Base-by-base conservation (phyloP, 345 rosid species). In the Passiflora organensis region DNA sequence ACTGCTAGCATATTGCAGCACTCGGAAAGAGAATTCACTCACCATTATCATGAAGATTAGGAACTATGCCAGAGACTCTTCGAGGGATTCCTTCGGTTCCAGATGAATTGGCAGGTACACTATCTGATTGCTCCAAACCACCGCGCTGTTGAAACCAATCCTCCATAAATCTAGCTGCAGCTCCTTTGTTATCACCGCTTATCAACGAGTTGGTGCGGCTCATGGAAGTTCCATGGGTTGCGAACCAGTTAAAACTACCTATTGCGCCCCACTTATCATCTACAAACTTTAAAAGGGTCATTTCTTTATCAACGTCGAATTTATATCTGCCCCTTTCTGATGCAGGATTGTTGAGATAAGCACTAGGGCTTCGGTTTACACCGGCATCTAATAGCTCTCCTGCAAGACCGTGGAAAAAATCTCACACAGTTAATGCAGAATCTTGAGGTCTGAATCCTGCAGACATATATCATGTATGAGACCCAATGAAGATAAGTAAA, bases 141-240 rank as follows among this genome's bases (percentile, higher is more conserved):
- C 21, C 61, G 45, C 67, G 70, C 65, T 73, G 80, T 66, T 72
- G 74, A 82, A 82, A 85, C 96, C 93, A 83, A 60, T 91, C 96
- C 69, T 91, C 98, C 96, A 82, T 91, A 54, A 91, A 71, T 49
- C 98, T 77, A 0, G 98, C 86, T 45, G 98, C 98, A 55, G 96
- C 76, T 6, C 98, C 98, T 75, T 91, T 91, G 82, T 91, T 91
- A 75, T 91, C 98, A 60, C 98, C 98, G 66, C 98, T 91, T 66
- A 91, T 79, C 76, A 91, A 75, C 16, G 95, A 82, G 77, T 91
- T 91, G 54, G 89, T 68, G 48, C 96, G 95, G 65, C 95, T 83
- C 98, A 91, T 91, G 67, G 95, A 88, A 24, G 98, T 91, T 62
- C 96, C 98, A 63, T 91, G 98, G 55, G 96, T 91, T 48, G 96